phyloP scores from a whole-genome alignment of 768 basidiomycete species.

The Phaffia australis region DNA sequence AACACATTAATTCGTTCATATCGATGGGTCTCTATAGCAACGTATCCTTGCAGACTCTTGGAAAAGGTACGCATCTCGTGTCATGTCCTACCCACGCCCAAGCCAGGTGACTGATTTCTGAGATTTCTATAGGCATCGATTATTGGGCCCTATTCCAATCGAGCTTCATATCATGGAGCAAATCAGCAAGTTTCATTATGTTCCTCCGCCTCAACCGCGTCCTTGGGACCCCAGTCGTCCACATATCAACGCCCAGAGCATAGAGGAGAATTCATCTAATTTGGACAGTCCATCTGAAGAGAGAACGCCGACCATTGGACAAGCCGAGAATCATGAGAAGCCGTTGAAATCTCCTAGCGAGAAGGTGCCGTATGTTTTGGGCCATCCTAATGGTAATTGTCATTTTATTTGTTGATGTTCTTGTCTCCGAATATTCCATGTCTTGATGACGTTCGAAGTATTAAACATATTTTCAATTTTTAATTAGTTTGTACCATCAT shows the following conservation, averaged over 20 bases:
- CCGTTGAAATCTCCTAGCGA: slow-evolving; percentile 35
- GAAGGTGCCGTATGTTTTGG: slow-evolving; percentile 20
- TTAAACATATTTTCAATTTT: slow-evolving; percentile 69
- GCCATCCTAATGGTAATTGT: slow-evolving; percentile 37
- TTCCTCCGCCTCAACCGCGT: slow-evolving; percentile 58
- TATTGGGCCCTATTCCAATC: slow-evolving; percentile 91
- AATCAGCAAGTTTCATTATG: slow-evolving; percentile 35
- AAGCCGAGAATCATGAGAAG: background rate
- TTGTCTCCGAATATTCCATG: slow-evolving; percentile 17
- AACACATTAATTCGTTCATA: background rate
- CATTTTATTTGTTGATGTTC: slow-evolving; percentile 38
- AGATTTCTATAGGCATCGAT: slow-evolving; percentile 53
- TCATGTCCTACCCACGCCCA: background rate
- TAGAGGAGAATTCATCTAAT: background rate
- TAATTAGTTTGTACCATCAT: slow-evolving; percentile 66
- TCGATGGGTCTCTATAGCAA: slow-evolving; percentile 40
- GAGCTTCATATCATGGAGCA: slow-evolving; percentile 52
- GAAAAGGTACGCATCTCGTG: slow-evolving; percentile 50
- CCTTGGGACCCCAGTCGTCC: slow-evolving; percentile 61
- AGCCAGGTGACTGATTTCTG: background rate
- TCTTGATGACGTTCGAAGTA: slow-evolving; percentile 10
- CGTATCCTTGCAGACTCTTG: slow-evolving; percentile 98
- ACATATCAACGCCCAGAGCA: slow-evolving; percentile 18
- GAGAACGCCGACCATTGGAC: slow-evolving; percentile 2
- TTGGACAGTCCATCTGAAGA: slow-evolving; percentile 6